Conservation (phyloP, 768 basidiomycete species). For the Termitomyces eurrhizus region DNA sequence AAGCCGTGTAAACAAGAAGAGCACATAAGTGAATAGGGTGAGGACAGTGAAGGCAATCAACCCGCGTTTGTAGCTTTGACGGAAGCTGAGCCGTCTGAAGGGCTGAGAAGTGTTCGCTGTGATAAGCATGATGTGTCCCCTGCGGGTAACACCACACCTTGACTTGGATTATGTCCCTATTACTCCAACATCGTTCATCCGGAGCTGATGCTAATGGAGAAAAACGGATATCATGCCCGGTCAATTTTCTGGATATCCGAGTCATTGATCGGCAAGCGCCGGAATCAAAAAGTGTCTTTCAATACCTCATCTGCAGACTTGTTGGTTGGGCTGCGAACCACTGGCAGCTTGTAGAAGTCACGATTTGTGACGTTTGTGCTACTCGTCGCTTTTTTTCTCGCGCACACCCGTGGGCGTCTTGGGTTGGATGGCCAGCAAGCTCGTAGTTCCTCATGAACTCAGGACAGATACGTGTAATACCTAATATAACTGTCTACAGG, state of each 20-base stretch:
- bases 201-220: neutral
- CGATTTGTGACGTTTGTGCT: neutral
- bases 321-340: no score
- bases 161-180: neutral
- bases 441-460: neutral
- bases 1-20: conserved; percentile 1
- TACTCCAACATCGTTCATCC: neutral
- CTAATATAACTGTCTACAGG: no score
- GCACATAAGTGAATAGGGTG: neutral
- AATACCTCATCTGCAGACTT: no score
- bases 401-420: neutral
- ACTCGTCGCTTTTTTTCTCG: neutral
- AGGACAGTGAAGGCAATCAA: neutral
- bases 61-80: neutral
- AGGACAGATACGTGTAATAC: no score
- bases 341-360: neutral
- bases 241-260: neutral
- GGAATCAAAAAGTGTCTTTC: neutral
- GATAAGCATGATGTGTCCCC: neutral
- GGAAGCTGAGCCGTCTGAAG: neutral
- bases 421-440: neutral
- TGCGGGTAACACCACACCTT: neutral
- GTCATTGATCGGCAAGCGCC: neutral
- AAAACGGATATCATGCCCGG: neutral
- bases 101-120: neutral